Evolutionary conservation across 202 grass and related monocot genomes (phyloP).

Genomic region (Panicum hallii): DNA sequence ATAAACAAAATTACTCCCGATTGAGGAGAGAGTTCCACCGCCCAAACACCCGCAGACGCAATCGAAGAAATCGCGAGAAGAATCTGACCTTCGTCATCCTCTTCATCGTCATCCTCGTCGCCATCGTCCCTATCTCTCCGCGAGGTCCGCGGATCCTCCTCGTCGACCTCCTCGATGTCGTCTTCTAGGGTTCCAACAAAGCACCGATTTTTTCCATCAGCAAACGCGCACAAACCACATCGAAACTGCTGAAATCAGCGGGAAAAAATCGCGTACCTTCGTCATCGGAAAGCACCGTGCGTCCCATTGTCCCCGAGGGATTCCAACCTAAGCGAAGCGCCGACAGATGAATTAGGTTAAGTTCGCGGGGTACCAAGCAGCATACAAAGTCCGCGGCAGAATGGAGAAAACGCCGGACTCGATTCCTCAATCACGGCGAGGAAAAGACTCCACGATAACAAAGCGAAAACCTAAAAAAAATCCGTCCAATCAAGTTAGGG

Average conservation of each 20-base stretch:
- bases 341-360: background rate
- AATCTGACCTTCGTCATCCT: constrained; percentile 83
- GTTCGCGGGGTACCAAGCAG: background rate
- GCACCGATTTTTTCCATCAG: constrained; percentile 28
- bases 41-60: background rate
- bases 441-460: background rate
- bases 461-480: background rate
- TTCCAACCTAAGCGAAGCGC: background rate
- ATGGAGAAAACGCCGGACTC: background rate
- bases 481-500: background rate
- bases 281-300: constrained; percentile 70
- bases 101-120: constrained; percentile 62
- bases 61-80: constrained; percentile 24
- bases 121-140: constrained; percentile 53
- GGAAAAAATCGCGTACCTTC: constrained; percentile 58
- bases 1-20: background rate
- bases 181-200: constrained; percentile 53
- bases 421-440: background rate
- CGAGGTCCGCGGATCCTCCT: constrained; percentile 59
- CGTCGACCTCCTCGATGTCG: constrained; percentile 59
- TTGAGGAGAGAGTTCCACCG: background rate
- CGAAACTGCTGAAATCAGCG: background rate
- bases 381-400: background rate
- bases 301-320: constrained; percentile 59
- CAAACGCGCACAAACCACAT: constrained; percentile 25